Percentiles rank a stretch among this genome's conserved stretches.
phyloP scores from a whole-genome alignment of 2,329 filamentous ascomycete genomes.

The Penicillium oxalicum region DNA sequence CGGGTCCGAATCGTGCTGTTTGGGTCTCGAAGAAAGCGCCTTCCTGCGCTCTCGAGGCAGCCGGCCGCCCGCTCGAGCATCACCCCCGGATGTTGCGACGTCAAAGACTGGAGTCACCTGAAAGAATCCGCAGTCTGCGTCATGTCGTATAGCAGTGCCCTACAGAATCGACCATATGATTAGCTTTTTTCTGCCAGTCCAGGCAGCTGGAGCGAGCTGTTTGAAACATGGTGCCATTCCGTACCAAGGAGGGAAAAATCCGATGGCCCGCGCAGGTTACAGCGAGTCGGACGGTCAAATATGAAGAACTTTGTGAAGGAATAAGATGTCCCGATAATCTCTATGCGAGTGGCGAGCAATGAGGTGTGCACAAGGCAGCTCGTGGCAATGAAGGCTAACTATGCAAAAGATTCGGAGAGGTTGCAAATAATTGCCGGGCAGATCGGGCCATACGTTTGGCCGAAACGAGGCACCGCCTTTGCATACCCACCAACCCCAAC shows the following conservation, averaged over 20 bases:
- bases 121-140: conserved; percentile 16
- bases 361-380: neutral
- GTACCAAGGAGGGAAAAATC: conserved; percentile 13
- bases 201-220: conserved; percentile 10
- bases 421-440: conserved; percentile 21
- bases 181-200: conserved; percentile 5
- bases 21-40: conserved; percentile 40
- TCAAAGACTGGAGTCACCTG: conserved; percentile 24
- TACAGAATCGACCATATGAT: neutral
- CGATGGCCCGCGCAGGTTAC: neutral
- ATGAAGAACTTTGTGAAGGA: neutral
- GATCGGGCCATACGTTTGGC: conserved; percentile 29
- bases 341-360: neutral
- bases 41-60: conserved; percentile 46
- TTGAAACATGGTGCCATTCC: conserved; percentile 12
- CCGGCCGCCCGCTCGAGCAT: conserved; percentile 49
- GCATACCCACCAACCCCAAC: conserved; percentile 18
- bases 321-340: neutral
- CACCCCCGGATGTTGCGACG: conserved; percentile 32
- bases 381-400: conserved; percentile 6
- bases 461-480: conserved; percentile 29
- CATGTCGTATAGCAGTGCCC: conserved; percentile 21
- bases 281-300: neutral
- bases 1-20: conserved; percentile 34
- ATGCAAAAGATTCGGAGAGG: conserved; percentile 21